Conservation (phyloP, 331 rosid species). For the Cucumis variabilis region DNA sequence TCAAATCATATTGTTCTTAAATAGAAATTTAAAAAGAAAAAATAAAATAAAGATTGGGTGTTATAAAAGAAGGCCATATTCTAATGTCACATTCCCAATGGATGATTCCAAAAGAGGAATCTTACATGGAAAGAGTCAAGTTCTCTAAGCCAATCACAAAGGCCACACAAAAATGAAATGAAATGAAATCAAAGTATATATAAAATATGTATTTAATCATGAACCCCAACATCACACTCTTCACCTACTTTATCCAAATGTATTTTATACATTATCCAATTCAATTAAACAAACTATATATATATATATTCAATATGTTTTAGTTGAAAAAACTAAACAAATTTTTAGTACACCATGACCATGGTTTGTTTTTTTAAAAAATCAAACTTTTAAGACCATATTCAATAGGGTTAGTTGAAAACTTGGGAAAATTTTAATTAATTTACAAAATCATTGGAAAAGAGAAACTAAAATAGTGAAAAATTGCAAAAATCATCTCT, state of each 20-base stretch:
- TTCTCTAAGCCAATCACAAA: conserved; percentile 24
- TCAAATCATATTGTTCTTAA: not conserved
- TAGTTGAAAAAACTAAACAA: not conserved
- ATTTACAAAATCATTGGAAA: too few species aligned
- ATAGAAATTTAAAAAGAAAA: not conserved
- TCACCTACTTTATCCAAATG: conserved; percentile 12
- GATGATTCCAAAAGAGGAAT: conserved; percentile 22
- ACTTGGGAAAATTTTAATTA: too few species aligned
- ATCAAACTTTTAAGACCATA: too few species aligned
- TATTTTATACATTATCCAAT: conserved; percentile 25
- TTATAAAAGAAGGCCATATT: not conserved
- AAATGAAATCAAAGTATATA: not conserved
- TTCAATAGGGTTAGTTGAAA: too few species aligned
- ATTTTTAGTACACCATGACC: not conserved
- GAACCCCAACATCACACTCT: conserved; percentile 13
- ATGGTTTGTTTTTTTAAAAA: not conserved
- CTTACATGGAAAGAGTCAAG: conserved; percentile 14
- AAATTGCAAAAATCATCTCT: too few species aligned
- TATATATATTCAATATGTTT: not conserved
- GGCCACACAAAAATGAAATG: not conserved
- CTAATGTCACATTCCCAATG: conserved; percentile 12
- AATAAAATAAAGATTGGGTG: too few species aligned
- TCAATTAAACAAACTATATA: not conserved
- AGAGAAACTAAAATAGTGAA: too few species aligned
- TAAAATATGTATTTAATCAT: conserved; percentile 14